These are phyloP conservation scores for Teratosphaeria epicoccoides DNA, from an alignment of 2,329 filamentous ascomycete species.

Conservation along the genomic window DNA sequence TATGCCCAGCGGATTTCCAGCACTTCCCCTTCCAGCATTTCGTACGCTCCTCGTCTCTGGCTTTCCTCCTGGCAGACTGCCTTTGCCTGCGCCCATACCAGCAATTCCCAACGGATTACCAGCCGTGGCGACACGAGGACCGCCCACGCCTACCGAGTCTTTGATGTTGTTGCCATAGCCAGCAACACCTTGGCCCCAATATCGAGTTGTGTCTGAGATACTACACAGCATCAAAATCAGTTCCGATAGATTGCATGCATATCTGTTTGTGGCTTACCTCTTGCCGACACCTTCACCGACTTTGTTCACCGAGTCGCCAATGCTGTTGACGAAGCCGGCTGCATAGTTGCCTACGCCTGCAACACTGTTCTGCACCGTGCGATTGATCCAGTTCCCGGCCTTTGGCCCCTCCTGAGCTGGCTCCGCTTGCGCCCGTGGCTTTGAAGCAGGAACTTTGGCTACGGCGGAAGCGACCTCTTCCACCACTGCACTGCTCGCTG, in stretches of 20 bases:
- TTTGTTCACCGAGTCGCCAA: slow-evolving; percentile 38
- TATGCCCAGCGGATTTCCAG: not conserved
- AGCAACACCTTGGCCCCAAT: slow-evolving; percentile 39
- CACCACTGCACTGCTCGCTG: slow-evolving; percentile 1
- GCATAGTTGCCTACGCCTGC: slow-evolving; percentile 35
- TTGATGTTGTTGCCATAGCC: slow-evolving; percentile 42
- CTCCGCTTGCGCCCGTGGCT: slow-evolving; percentile 7
- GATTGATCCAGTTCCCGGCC: slow-evolving; percentile 35
- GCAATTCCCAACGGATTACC: slow-evolving; percentile 37
- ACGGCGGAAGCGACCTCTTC: slow-evolving; percentile 4
- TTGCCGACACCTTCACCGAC: slow-evolving; percentile 35
- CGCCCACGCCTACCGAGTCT: slow-evolving; percentile 35
- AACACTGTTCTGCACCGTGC: slow-evolving; percentile 33
- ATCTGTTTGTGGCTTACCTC: slow-evolving; percentile 19
- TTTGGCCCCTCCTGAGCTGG: slow-evolving; percentile 1
- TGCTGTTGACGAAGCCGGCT: slow-evolving; percentile 32
- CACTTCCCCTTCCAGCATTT: not conserved
- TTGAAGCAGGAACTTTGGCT: slow-evolving; percentile 7
- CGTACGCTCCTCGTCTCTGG: not conserved
- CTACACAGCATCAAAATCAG: slow-evolving; percentile 14
- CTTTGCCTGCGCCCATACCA: slow-evolving; percentile 23
- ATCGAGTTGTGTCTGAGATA: slow-evolving; percentile 34
- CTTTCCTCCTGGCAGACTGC: slow-evolving; percentile 9
- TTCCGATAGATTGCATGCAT: not conserved
- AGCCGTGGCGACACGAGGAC: slow-evolving; percentile 33